Evolutionary conservation across 2,329 filamentous ascomycete species (phyloP), one percentile per base, ranked within the genome.

Genomic region (Periconia digitata): DNA sequence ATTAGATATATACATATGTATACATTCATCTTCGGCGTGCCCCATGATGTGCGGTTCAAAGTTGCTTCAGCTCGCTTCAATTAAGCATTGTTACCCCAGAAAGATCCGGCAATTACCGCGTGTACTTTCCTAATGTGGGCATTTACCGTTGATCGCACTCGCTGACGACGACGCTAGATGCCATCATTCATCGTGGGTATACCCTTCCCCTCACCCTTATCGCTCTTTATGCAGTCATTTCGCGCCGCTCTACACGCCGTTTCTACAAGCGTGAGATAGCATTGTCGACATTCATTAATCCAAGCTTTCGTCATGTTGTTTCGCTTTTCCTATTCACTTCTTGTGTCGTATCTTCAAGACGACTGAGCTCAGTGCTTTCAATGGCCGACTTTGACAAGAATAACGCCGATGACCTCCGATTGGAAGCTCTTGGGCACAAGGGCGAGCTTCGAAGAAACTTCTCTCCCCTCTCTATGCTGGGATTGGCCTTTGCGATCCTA

Each of bases 401-500:
- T 21, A 58, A 53, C 39, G 62, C 64, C 38, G 69, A 71, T 51
- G 69, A 72, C 47, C 60, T 66, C 1, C 65, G 70, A 43, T 56
- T 72, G 18, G 62, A 65, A 39, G 60, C 64, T 17, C 50, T 85
- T 55, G 83, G 83, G 48, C 77, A 84, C 63, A 78, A 78, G 67
- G 76, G 79, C 42, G 81, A 84, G 59, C 67, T 85, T 44, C 74
- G 81, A 56, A 74, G 82, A 21, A 79, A 83, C 54, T 84, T 83
- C 66, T 80, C 76, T 3, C 74, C 78, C 27, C 58, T 85, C 45
- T 79, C 81, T 21, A 84, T 85, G 81, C 72, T 85, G 34, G 82
- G 81, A 15, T 72, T 85, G 48, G 82, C 81, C 5, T 85, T 85
- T 63, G 82, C 82, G 12, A 85, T 85, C 55, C 63, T 85, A 40